Percentiles rank a stretch among this genome's conserved stretches.
Conservation (phyloP, 208 protist species). For the Trichomonas vaginalis region DNA sequence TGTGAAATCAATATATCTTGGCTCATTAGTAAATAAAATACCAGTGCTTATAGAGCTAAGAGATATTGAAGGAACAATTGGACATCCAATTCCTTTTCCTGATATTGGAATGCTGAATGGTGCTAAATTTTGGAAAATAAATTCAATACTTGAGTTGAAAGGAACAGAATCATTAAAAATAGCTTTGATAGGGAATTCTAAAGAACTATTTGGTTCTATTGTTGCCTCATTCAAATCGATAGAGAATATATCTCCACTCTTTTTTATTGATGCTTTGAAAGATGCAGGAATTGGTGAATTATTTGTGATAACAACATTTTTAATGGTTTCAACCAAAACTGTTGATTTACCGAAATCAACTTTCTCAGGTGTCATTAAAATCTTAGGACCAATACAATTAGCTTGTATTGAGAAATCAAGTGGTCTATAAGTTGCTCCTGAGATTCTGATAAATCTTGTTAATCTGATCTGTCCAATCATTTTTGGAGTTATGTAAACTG, state of each 20-base stretch:
- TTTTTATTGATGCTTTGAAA: not conserved
- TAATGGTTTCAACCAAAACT: not conserved
- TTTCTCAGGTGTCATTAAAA: not conserved
- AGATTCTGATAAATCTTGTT: not conserved
- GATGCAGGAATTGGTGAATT: not conserved
- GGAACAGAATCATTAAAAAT: not conserved
- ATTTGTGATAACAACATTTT: not conserved
- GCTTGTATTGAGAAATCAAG: not conserved
- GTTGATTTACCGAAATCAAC: not conserved
- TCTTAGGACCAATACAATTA: not conserved
- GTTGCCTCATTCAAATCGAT: not conserved
- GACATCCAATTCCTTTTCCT: not conserved
- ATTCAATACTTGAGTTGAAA: not conserved
- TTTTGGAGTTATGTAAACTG: not conserved
- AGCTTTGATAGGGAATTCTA: not conserved
- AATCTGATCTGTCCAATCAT: not conserved
- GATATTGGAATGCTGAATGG: not conserved
- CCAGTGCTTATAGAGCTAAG: not conserved
- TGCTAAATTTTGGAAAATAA: not conserved
- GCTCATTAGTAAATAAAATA: not conserved
- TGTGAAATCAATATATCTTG: not conserved
- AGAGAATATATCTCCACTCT: not conserved
- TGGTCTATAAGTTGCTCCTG: not conserved
- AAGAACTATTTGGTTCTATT: not conserved
- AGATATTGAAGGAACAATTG: not conserved